Conservation (phyloP, 495 filamentous ascomycete species). For the Aspergillus funiculosus region DNA sequence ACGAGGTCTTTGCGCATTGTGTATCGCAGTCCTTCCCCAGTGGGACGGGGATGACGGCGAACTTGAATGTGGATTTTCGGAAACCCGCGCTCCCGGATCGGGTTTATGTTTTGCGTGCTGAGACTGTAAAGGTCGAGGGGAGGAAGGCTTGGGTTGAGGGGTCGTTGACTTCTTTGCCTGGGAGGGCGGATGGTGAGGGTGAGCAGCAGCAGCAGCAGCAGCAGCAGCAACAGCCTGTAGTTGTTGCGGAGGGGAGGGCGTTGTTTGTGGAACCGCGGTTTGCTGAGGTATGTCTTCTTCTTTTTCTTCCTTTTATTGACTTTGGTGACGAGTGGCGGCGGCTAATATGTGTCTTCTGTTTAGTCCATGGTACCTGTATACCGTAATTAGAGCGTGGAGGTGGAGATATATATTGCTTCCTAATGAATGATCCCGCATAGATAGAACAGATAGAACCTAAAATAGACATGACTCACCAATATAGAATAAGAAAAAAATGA, state of each 20-base stretch:
- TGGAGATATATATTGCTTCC: not conserved
- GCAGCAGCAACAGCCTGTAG: slow-evolving; percentile 48
- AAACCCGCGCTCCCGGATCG: slow-evolving; percentile 53
- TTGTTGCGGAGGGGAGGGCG: slow-evolving; percentile 71
- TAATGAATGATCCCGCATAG: not conserved
- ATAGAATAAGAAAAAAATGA: not conserved
- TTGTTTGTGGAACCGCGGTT: slow-evolving; percentile 86
- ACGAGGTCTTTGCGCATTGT: slow-evolving; percentile 40
- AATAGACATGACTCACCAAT: slow-evolving; percentile 10
- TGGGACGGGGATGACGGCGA: slow-evolving; percentile 55
- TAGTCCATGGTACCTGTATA: slow-evolving; percentile 41
- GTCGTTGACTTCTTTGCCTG: slow-evolving; percentile 19
- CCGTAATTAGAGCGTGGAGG: slow-evolving; percentile 19
- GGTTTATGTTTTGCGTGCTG: slow-evolving; percentile 57
- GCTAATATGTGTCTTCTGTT: slow-evolving; percentile 2
- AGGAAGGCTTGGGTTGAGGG: slow-evolving; percentile 42
- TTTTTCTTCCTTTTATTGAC: not conserved
- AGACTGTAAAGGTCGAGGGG: slow-evolving; percentile 38
- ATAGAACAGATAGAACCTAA: slow-evolving; percentile 10
- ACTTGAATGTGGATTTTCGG: slow-evolving; percentile 58
- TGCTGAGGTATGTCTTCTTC: slow-evolving; percentile 53
- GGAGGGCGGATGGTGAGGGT: slow-evolving; percentile 24
- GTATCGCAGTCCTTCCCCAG: slow-evolving; percentile 36
- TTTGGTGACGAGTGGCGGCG: not conserved
- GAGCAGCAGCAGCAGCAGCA: not conserved